Evolutionary conservation across 805 yeast species (phyloP).

Genomic region (Ogataea sp.): DNA sequence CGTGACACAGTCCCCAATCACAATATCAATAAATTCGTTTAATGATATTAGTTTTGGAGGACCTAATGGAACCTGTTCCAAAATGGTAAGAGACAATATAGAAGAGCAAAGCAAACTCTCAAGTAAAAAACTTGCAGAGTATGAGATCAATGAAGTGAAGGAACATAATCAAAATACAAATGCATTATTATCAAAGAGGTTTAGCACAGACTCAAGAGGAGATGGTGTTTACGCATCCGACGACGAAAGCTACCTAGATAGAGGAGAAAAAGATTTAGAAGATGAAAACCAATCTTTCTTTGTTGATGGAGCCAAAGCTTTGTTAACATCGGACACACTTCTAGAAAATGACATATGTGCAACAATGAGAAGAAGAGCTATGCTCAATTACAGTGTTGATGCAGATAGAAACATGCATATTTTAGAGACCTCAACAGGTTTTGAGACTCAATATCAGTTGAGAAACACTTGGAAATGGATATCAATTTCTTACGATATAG

Average conservation of each 20-base stretch:
- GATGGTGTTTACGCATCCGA: not conserved
- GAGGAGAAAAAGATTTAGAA: conserved; percentile 4
- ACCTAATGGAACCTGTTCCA: conserved; percentile 43
- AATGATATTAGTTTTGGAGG: conserved; percentile 60
- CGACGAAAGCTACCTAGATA: conserved; percentile 1
- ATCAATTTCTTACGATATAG: conserved; percentile 57
- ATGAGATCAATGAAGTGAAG: not conserved
- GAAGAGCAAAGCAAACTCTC: conserved; percentile 8
- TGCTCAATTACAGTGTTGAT: conserved; percentile 63
- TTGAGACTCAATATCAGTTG: conserved; percentile 48
- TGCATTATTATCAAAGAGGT: not conserved
- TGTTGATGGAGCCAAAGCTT: conserved; percentile 15
- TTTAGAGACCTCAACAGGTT: conserved; percentile 40
- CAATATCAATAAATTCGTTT: conserved; percentile 56
- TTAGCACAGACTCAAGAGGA: not conserved
- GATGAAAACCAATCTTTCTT: conserved; percentile 26
- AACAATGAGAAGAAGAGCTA: conserved; percentile 64
- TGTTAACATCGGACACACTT: conserved; percentile 23
- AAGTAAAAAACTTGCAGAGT: conserved; percentile 1
- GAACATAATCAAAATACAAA: conserved; percentile 1
- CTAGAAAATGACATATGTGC: conserved; percentile 68
- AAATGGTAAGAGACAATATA: conserved; percentile 27
- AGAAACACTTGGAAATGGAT: conserved; percentile 92
- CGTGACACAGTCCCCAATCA: conserved; percentile 56
- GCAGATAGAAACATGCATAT: conserved; percentile 55